Evolutionary conservation across 1,284 basidiomycete genomes (phyloP), one percentile per base, ranked within the genome.

Genomic region (Ustilago esculenta): DNA sequence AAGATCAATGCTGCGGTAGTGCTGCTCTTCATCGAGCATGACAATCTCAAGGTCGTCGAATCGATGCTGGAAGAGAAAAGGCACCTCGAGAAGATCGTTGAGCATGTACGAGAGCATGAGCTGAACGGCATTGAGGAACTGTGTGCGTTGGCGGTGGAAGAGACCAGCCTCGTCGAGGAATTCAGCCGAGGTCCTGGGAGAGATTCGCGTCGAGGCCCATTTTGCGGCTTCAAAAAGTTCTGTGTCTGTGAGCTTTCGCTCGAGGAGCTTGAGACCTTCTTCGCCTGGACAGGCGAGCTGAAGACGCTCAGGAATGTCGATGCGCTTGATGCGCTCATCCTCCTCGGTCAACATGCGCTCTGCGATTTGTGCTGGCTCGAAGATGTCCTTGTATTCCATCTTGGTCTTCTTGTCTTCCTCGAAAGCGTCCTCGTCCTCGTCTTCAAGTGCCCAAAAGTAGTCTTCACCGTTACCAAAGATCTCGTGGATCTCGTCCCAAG

Each of bases 401-500:
- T 69, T 70, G 85, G 90, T 90, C 70, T 74, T 68, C 39, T 61
- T 75, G 4, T 65, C 68, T 23, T 71, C 75, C 9, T 73, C 75
- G 21, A 65, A 59, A 3, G 47, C 65, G 14, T 70, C 68, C 23
- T 68, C 72, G 2, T 73, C 72, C 15, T 77, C 76, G 20, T 69
- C 78, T n/a, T 94, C 91, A 50, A 98, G 83, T 2, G 94, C 94
- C 91, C 92, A 96, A 73, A 92, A 93, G 79, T 95, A 99, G 72
- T 98, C 95, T 76, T 91, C 89, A 17, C 96, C 96, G 73, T 96
- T 92, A 32, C 96, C 96, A 78, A 98, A 98, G 10, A 98, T 92
- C 67, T 94, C 95, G 67, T 91, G 90, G 43, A 98, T 91, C 83
- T 98, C 96, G 59, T 93, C 90, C 93, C 94, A 97, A 29, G 94